Evolutionary conservation across 2,329 filamentous ascomycete species (phyloP).

Genomic region (Fusarium sarcochroum): DNA sequence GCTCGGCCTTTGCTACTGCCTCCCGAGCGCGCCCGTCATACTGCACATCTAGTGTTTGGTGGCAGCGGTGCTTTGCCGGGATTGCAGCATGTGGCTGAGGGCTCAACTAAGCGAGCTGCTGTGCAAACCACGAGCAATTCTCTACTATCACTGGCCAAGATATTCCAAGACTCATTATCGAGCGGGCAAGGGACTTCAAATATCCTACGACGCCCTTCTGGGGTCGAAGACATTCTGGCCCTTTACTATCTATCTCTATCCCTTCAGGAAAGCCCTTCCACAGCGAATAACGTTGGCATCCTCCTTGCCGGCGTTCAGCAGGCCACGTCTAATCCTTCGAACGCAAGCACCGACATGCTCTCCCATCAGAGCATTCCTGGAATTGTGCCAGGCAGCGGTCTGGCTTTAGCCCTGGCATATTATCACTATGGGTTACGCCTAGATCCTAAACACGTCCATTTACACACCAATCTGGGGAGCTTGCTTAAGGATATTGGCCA

Average conservation of each 20-base stretch:
- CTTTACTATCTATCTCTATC: slow-evolving; percentile 96
- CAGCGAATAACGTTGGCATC: slow-evolving; percentile 98
- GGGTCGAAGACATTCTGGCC: slow-evolving; percentile 91
- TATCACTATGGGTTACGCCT: slow-evolving; percentile 94
- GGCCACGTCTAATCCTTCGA: slow-evolving; percentile 51
- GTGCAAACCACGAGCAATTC: slow-evolving; percentile 97
- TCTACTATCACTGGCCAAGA: slow-evolving; percentile 93
- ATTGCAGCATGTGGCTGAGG: slow-evolving; percentile 76
- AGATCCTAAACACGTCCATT: slow-evolving; percentile 90
- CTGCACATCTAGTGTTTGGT: slow-evolving; percentile 86
- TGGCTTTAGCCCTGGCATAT: slow-evolving; percentile 89
- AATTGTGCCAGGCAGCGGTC: slow-evolving; percentile 85
- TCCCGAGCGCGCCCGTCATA: slow-evolving; percentile 86
- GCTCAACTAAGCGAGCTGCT: slow-evolving; percentile 81
- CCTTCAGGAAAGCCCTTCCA: slow-evolving; percentile 94
- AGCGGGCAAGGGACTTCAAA: slow-evolving; percentile 71
- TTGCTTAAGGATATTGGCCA: slow-evolving; percentile 97
- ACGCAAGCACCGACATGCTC: slow-evolving; percentile 21
- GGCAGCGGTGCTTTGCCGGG: slow-evolving; percentile 83
- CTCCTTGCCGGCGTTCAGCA: slow-evolving; percentile 95
- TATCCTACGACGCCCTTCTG: slow-evolving; percentile 74
- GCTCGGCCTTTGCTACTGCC: slow-evolving; percentile 78
- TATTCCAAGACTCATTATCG: slow-evolving; percentile 96
- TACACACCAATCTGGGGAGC: slow-evolving; percentile 97
- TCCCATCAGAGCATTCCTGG: slow-evolving; percentile 74